phyloP scores from a whole-genome alignment of 73 alveolate genomes.

The Breviolum minutum region DNA sequence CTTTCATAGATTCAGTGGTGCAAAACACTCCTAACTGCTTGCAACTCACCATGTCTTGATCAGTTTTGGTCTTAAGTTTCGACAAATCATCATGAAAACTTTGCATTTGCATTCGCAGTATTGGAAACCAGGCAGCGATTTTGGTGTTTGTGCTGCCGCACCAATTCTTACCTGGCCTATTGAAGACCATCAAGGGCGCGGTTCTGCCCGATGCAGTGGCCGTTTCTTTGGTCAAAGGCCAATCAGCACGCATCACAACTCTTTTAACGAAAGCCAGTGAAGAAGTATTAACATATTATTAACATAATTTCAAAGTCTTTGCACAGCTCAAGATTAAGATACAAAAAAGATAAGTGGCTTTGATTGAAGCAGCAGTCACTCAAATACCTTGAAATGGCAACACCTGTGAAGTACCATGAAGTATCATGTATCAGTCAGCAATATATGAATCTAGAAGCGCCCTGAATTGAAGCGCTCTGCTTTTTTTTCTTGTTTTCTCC shows the following conservation, averaged over 20 bases:
- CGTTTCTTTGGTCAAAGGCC: conserved; percentile 75
- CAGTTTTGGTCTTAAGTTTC: too few relatives aligned
- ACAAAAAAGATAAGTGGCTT: too few relatives aligned
- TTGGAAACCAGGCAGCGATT: conserved; percentile 22
- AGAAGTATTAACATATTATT: not conserved
- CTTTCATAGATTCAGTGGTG: too few relatives aligned
- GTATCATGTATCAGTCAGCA: not conserved
- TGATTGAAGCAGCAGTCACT: too few relatives aligned
- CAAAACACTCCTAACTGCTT: too few relatives aligned
- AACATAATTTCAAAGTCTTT: not conserved
- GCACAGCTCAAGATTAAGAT: not conserved
- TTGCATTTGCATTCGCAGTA: too few relatives aligned
- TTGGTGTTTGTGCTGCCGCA: conserved; percentile 85
- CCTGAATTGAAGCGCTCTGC: not conserved
- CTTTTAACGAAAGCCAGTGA: not conserved
- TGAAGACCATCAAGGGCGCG: conserved; percentile 29
- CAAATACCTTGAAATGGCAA: not conserved
- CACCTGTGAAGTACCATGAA: not conserved
- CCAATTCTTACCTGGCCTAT: conserved; percentile 72
- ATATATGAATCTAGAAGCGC: not conserved
- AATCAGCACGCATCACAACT: not conserved
- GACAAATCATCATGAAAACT: too few relatives aligned
- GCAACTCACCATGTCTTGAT: too few relatives aligned
- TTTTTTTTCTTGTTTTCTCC: not conserved
- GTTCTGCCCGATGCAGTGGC: conserved; percentile 54